Percentiles rank a stretch among this genome's conserved stretches.
These are phyloP conservation scores for Lactarius hatsudake DNA, from an alignment of 768 basidiomycete species.

Conservation along the genomic window DNA sequence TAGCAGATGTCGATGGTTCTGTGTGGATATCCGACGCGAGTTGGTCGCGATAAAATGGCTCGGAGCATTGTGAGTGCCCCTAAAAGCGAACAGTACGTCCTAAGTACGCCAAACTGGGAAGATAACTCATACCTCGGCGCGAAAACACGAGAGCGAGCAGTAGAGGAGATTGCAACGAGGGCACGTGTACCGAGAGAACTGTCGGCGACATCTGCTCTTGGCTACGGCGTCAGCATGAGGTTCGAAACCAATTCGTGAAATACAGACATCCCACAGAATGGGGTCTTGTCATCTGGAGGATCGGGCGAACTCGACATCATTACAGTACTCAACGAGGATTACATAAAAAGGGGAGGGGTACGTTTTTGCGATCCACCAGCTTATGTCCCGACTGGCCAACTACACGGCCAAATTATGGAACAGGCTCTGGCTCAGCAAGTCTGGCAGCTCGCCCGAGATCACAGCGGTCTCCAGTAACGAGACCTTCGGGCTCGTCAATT, in stretches of 20 bases:
- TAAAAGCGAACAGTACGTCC: conserved; percentile 18
- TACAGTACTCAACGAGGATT: no score
- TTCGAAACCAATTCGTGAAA: background rate
- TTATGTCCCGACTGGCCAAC: no score
- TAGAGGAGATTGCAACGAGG: conserved; percentile 79
- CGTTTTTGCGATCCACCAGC: no score
- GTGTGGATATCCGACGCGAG: conserved; percentile 60
- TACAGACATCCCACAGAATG: conserved; percentile 21
- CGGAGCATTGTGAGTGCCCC: conserved; percentile 75
- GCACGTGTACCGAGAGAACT: conserved; percentile 78
- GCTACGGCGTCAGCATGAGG: background rate
- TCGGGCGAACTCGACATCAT: background rate
- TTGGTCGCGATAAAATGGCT: conserved; percentile 76
- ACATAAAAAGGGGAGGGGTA: no score
- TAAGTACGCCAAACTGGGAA: background rate
- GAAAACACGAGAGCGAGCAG: conserved; percentile 78
- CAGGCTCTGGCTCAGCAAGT: no score
- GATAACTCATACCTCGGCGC: conserved; percentile 38
- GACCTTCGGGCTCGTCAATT: no score
- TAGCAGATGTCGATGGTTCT: conserved; percentile 49
- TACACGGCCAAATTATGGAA: no score
- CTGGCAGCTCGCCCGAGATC: no score
- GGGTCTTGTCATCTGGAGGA: conserved; percentile 2
- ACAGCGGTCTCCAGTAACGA: no score
- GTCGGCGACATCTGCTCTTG: conserved; percentile 60